These are phyloP conservation scores for Alternaria hordeiaustralica DNA, from an alignment of 2,329 filamentous ascomycete genomes.

Conservation along the genomic window DNA sequence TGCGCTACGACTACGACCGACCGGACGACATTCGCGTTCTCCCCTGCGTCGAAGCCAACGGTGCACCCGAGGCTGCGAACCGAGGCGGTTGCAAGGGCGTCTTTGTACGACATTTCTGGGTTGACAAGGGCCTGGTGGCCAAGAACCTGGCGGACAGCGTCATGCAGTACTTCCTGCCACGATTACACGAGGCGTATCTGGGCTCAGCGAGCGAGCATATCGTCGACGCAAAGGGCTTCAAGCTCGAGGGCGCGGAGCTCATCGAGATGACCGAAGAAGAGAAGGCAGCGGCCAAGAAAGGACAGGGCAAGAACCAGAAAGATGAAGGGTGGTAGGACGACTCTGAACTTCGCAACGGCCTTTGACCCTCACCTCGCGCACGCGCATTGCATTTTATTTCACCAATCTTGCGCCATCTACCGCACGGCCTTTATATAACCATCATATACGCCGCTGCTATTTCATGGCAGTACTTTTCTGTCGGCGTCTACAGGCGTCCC, in stretches of 20 bases:
- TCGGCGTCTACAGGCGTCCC: not conserved
- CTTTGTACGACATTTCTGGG: slow-evolving; percentile 50
- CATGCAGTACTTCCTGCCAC: slow-evolving; percentile 47
- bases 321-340: slow-evolving; percentile 41
- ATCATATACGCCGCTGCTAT: not conserved
- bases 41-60: slow-evolving; percentile 49
- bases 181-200: slow-evolving; percentile 43
- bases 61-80: slow-evolving; percentile 43
- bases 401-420: not conserved
- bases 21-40: slow-evolving; percentile 47
- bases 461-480: not conserved
- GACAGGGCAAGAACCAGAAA: slow-evolving; percentile 41
- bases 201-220: slow-evolving; percentile 37
- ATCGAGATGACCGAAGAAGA: slow-evolving; percentile 41
- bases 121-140: slow-evolving; percentile 43
- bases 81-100: slow-evolving; percentile 47
- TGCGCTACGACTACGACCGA: slow-evolving; percentile 48
- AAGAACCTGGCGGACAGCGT: slow-evolving; percentile 43
- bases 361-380: not conserved
- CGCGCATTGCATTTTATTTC: not conserved
- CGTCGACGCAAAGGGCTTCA: slow-evolving; percentile 44
- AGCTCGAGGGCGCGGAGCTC: slow-evolving; percentile 41
- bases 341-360: not conserved
- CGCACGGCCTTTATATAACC: not conserved
- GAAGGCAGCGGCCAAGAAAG: slow-evolving; percentile 31